A percentile compares a stretch with the other conserved stretches of the same genome.
Evolutionary conservation across 2,329 filamentous ascomycete species (phyloP).

Genomic region (Colletotrichum sp.): DNA sequence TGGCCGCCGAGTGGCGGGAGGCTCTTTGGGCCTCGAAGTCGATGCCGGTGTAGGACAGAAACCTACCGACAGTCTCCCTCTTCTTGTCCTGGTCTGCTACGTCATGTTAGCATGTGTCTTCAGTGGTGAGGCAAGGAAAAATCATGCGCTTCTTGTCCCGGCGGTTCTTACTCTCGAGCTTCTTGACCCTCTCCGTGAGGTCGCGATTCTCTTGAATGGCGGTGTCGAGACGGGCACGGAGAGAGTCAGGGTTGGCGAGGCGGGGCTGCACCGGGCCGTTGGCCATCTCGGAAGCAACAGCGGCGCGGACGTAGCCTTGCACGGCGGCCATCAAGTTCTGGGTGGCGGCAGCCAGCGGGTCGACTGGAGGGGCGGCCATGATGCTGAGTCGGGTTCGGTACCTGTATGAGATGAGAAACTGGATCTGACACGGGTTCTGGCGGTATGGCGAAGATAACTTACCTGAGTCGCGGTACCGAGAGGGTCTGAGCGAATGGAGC

Average conservation of each 20-base stretch:
- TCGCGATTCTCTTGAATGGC: background rate
- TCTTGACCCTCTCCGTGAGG: conserved; percentile 4
- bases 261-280: background rate
- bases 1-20: background rate
- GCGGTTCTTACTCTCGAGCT: conserved; percentile 15
- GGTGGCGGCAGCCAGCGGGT: conserved; percentile 5
- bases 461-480: background rate
- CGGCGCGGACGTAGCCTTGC: conserved; percentile 9
- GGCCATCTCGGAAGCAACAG: background rate
- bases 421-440: background rate
- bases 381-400: background rate
- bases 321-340: background rate
- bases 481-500: background rate
- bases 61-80: background rate
- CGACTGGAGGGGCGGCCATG: conserved; percentile 5
- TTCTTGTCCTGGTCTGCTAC: conserved; percentile 1
- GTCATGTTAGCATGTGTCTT: background rate
- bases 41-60: background rate
- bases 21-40: background rate
- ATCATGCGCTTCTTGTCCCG: background rate
- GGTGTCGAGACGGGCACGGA: conserved; percentile 1
- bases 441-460: background rate
- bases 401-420: background rate
- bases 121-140: background rate
- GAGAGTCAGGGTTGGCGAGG: background rate